Conservation (phyloP, 2,329 filamentous ascomycete species). For the Colletotrichum neosansevieriae region DNA sequence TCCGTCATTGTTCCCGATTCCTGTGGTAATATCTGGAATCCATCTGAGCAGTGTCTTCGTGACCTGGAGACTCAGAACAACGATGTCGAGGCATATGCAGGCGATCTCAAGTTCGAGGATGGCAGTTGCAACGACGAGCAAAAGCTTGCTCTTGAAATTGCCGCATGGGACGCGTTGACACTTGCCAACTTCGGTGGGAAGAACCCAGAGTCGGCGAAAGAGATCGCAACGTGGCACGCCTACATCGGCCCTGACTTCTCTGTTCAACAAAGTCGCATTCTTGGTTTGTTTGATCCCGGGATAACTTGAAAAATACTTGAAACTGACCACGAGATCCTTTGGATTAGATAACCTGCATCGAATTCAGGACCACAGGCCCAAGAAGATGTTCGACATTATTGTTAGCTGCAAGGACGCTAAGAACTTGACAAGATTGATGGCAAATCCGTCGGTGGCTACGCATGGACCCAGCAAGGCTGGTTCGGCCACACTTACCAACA, state of each 20-base stretch:
- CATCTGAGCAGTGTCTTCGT: no score
- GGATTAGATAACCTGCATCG: background rate
- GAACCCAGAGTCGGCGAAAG: background rate
- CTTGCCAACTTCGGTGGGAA: background rate
- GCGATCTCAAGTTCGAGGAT: slow-evolving; percentile 6
- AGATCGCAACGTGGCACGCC: slow-evolving; percentile 3
- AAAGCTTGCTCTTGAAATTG: background rate
- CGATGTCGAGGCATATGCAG: no score
- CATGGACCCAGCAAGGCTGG: no score
- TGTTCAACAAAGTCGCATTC: background rate
- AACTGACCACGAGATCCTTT: background rate
- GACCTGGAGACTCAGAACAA: no score
- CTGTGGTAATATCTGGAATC: no score
- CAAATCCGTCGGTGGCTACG: no score
- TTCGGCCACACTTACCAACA: no score
- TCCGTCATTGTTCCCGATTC: no score
- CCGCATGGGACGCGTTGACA: background rate
- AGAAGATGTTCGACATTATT: slow-evolving; percentile 7
- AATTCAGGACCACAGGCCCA: background rate
- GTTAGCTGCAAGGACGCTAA: slow-evolving; percentile 6
- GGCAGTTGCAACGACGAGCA: background rate
- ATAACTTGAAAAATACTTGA: no score
- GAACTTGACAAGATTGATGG: background rate
- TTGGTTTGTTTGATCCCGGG: background rate
- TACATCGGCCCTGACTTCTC: slow-evolving; percentile 1